Evolutionary conservation across 768 basidiomycete species (phyloP), one percentile per base, ranked within the genome.

Genomic region (Baorangia bicolor): DNA sequence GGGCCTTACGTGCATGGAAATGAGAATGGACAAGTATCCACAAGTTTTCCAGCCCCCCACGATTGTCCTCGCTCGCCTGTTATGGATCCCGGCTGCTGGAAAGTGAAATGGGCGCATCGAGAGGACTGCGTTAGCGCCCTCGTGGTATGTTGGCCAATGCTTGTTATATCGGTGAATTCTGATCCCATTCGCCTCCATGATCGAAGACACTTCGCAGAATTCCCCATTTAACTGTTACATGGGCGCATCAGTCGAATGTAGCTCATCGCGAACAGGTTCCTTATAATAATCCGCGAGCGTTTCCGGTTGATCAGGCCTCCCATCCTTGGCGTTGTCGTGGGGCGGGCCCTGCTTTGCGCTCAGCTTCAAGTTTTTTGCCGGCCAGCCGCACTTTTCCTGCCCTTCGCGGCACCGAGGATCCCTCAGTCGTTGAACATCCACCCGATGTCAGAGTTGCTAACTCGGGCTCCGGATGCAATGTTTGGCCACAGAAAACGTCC

Each of bases 31-130:
- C 66, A 70, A 53, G 47, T 25, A n/a, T 28, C 49, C 16, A 34
- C 53, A 40, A 64, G 45, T 37, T 60, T 66, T 57, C 81, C 83
- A 10, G 61, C 60, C 39, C 85, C 86, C 4, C 90, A 92, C 61
- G 72, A 84, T 62, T 77, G 74, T 4, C 78, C 79, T 27, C 83
- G 85, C 39, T 77, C 77, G 33, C 40, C 77, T 6, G 62, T 64
- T 12, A 91, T 90, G 88, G 81, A 84, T 49, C 58, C 62, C 1
- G 70, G 77, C 5, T 85, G 86, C 55, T 92, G 87, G 84, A 87
- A 88, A 63, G 77, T 91, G 38, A 93, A 92, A 65, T 93, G 88
- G 87, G 75, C 79, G 27, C 82, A 88, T 67, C 79, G 90, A 40
- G 86, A 90, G 56, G 85, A 92, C 60, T 88, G 86, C 56, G 79